phyloP scores from a whole-genome alignment of 768 basidiomycete species.

The Pleurotus cornucopiae region DNA sequence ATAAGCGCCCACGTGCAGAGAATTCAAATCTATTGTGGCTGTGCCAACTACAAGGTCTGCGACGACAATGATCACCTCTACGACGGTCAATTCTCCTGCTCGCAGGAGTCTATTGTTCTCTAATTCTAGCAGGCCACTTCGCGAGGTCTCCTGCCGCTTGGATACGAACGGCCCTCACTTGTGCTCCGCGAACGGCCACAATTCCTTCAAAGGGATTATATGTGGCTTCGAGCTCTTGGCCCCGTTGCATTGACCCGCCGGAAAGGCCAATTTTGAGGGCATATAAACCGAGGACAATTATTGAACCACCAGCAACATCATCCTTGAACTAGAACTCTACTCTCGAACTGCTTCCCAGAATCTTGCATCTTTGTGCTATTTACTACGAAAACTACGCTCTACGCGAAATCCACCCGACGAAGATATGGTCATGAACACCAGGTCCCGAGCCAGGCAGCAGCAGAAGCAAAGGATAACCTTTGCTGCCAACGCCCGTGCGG shows the following conservation, averaged over 20 bases:
- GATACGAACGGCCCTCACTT: not conserved
- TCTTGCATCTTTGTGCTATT: not conserved
- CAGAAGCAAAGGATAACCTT: too few relatives aligned
- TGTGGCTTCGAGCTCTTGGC: not conserved
- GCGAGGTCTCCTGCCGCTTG: not conserved
- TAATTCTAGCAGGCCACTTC: not conserved
- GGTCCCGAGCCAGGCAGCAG: too few relatives aligned
- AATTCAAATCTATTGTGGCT: not conserved
- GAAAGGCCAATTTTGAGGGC: not conserved
- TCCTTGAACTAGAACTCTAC: not conserved
- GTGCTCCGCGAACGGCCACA: not conserved
- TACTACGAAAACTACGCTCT: too few relatives aligned
- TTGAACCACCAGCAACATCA: not conserved
- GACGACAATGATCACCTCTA: not conserved
- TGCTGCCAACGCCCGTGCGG: too few relatives aligned
- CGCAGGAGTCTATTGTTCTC: not conserved
- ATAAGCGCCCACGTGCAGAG: not conserved
- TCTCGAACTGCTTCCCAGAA: not conserved
- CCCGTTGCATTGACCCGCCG: constrained; percentile 5
- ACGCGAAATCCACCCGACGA: not conserved
- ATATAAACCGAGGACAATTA: not conserved
- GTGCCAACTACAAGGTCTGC: not conserved
- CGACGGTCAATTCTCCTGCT: not conserved
- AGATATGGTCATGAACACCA: not conserved
- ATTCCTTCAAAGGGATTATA: not conserved